Conservation (phyloP, 2,329 filamentous ascomycete species). For the Tolypocladium sp. region DNA sequence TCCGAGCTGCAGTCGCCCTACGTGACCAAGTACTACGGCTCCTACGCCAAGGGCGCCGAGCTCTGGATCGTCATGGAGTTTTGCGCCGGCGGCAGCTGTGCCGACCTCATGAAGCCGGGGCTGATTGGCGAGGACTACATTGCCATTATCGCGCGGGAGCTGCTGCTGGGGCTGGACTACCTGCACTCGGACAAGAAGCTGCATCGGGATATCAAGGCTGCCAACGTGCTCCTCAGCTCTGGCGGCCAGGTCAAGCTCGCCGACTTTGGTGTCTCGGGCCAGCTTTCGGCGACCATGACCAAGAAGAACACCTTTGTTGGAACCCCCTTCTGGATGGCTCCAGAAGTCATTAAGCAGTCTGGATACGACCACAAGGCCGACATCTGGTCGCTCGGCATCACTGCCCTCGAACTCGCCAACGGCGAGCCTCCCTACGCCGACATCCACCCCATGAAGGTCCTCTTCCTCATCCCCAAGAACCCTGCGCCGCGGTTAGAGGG, state of each 20-base stretch:
- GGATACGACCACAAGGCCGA: conserved; percentile 97
- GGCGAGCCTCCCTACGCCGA: conserved; percentile 93
- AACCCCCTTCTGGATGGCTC: conserved; percentile 99
- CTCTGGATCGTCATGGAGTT: conserved; percentile 99
- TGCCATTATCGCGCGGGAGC: conserved; percentile 84
- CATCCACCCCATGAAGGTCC: conserved; percentile 96
- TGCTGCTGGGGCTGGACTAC: conserved; percentile 85
- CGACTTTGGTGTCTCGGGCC: conserved; percentile 94
- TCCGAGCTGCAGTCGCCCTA: conserved; percentile 93
- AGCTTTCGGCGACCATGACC: conserved; percentile 95
- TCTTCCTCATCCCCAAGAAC: conserved; percentile 95
- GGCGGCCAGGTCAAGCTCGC: conserved; percentile 95
- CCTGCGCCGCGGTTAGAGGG: conserved; percentile 73
- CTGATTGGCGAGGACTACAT: conserved; percentile 92
- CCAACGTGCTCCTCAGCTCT: conserved; percentile 80
- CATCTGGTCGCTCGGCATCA: conserved; percentile 95
- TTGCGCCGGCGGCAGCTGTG: conserved; percentile 92
- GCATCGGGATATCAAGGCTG: conserved; percentile 93
- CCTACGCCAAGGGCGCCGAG: conserved; percentile 90
- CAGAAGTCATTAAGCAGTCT: conserved; percentile 96
- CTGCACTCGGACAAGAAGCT: conserved; percentile 92
- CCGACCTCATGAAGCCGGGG: conserved; percentile 90
- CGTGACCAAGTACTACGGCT: conserved; percentile 96
- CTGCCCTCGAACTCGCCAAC: conserved; percentile 81
- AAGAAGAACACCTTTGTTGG: conserved; percentile 99